Percentiles rank a stretch among this genome's conserved stretches.
Evolutionary conservation across 768 basidiomycete species (phyloP).

Genomic region (Piloderma croceum): DNA sequence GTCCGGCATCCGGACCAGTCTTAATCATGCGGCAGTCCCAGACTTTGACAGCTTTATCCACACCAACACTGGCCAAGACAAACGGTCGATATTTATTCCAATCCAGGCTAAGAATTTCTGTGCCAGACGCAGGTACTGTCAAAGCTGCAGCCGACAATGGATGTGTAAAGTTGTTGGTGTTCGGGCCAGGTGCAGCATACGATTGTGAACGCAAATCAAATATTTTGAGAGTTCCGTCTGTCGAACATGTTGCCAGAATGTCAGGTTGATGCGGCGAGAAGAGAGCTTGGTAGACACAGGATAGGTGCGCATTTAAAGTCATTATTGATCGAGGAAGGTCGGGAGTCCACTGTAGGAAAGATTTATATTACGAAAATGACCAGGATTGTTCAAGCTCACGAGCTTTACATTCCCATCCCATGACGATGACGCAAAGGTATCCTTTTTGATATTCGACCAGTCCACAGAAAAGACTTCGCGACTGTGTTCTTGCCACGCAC

Average conservation of each 20-base stretch:
- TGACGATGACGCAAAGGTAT: constrained; percentile 77
- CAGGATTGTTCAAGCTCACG: constrained; percentile 41
- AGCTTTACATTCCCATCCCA: constrained; percentile 93
- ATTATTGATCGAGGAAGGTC: constrained; percentile 71
- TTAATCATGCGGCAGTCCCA: constrained; percentile 90
- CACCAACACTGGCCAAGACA: constrained; percentile 70
- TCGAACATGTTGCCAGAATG: constrained; percentile 75
- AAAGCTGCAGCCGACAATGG: constrained; percentile 67
- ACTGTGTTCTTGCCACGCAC: constrained; percentile 91
- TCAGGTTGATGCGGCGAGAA: constrained; percentile 92
- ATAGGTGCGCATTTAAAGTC: constrained; percentile 77
- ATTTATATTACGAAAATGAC: constrained; percentile 1
- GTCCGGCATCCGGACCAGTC: constrained; percentile 38
- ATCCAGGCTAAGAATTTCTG: constrained; percentile 77
- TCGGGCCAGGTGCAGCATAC: constrained; percentile 46
- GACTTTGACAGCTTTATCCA: constrained; percentile 69
- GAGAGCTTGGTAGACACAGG: constrained; percentile 84
- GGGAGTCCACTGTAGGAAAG: constrained; percentile 69
- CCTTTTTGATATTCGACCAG: constrained; percentile 92
- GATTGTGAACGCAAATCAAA: constrained; percentile 72
- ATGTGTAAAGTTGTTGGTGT: constrained; percentile 53
- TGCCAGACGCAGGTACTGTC: constrained; percentile 71
- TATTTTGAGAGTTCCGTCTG: constrained; percentile 78
- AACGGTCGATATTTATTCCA: constrained; percentile 92
- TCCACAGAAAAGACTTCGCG: constrained; percentile 91